A percentile compares a stretch with the other conserved stretches of the same genome.
phyloP scores from a whole-genome alignment of 2,329 filamentous ascomycete genomes.

The Colletotrichum neosansevieriae region DNA sequence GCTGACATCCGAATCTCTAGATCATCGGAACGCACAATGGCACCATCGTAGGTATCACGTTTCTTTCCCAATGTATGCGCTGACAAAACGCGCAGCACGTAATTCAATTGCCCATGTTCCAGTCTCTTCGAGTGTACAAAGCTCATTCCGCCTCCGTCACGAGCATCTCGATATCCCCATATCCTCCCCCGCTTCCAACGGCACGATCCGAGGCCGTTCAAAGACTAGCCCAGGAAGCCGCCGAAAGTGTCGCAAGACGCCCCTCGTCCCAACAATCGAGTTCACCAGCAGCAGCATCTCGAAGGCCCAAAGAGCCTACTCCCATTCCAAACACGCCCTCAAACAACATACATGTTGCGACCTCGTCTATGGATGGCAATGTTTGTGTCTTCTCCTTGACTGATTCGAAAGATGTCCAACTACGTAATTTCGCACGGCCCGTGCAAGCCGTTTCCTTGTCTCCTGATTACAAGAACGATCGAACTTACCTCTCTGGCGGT shows the following conservation, averaged over 20 bases:
- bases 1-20: conserved; percentile 59
- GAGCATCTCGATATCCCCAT: conserved; percentile 89
- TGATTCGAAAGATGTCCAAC: conserved; percentile 88
- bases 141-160: conserved; percentile 94
- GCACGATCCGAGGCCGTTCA: conserved; percentile 55
- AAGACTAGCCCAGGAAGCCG: conserved; percentile 52
- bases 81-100: conserved; percentile 73
- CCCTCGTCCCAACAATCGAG: conserved; percentile 49
- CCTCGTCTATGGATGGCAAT: conserved; percentile 94
- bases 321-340: conserved; percentile 80
- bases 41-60: conserved; percentile 78
- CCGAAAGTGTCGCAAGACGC: conserved; percentile 48
- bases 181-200: conserved; percentile 68
- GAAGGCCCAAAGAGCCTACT: conserved; percentile 63
- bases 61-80: background rate
- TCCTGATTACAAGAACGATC: conserved; percentile 91
- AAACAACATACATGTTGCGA: conserved; percentile 93
- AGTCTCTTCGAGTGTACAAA: conserved; percentile 86
- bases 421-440: conserved; percentile 93
- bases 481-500: conserved; percentile 91
- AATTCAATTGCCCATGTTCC: conserved; percentile 83
- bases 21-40: conserved; percentile 96
- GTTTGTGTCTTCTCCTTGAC: conserved; percentile 91
- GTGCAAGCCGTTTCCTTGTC: conserved; percentile 94
- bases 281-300: conserved; percentile 64